phyloP scores from a whole-genome alignment of 805 yeast genomes.

The Metschnikowia cubensis region DNA sequence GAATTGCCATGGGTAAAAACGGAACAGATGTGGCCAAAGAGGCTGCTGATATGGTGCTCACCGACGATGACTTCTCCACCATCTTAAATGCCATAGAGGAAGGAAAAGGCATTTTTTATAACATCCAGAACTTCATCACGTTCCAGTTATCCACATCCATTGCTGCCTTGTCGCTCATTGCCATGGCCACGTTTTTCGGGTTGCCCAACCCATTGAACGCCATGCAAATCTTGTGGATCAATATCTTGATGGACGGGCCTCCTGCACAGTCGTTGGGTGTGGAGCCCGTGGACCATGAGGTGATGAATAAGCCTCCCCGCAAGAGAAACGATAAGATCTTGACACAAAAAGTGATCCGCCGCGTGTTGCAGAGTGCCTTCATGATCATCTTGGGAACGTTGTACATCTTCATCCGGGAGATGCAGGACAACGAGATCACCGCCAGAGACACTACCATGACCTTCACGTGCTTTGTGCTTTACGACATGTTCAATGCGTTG shows the following conservation, averaged over 20 bases:
- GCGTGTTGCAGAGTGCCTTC: constrained; percentile 72
- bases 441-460: constrained; percentile 99
- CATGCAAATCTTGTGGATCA: constrained; percentile 97
- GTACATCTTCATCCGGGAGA: constrained; percentile 79
- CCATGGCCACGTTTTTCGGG: constrained; percentile 79
- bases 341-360: constrained; percentile 60
- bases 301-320: constrained; percentile 96
- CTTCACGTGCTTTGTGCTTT: constrained; percentile 92
- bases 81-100: constrained; percentile 91
- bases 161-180: constrained; percentile 88
- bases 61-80: constrained; percentile 95
- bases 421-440: constrained; percentile 78
- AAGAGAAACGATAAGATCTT: constrained; percentile 79
- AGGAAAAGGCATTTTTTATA: constrained; percentile 95
- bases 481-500: constrained; percentile 95
- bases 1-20: constrained; percentile 87
- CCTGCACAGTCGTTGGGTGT: constrained; percentile 98
- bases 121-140: constrained; percentile 90
- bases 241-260: constrained; percentile 97
- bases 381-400: constrained; percentile 83
- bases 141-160: constrained; percentile 95
- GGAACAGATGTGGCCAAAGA: constrained; percentile 99
- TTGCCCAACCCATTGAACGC: constrained; percentile 94
- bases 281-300: constrained; percentile 94
- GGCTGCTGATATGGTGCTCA: constrained; percentile 95